These are phyloP conservation scores for Rosa persica DNA, from an alignment of 306 rosid species.

Conservation along the genomic window DNA sequence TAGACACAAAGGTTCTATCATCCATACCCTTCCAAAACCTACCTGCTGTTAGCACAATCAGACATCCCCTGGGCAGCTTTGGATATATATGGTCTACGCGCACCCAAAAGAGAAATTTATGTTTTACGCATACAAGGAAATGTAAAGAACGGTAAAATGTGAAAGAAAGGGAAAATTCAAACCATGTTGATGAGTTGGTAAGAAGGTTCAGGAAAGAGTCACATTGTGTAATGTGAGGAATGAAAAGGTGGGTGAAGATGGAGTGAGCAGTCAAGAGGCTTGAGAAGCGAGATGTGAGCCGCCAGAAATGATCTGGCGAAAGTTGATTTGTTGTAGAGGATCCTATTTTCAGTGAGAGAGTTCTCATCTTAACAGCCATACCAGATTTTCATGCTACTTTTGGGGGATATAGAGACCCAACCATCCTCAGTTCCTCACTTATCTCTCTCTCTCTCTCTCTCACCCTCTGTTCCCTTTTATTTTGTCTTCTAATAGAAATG, in stretches of 20 bases:
- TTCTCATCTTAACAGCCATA: slow-evolving; percentile 32
- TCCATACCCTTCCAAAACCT: slow-evolving; percentile 14
- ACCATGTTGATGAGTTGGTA: neutral
- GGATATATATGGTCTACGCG: neutral
- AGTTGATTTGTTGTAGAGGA: slow-evolving; percentile 25
- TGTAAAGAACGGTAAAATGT: neutral
- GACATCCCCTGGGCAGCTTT: neutral
- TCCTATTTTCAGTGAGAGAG: slow-evolving; percentile 31
- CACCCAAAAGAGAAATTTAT: neutral
- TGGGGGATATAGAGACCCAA: slow-evolving; percentile 28
- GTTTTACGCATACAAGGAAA: no score
- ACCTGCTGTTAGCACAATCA: neutral
- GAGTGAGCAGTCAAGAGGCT: neutral
- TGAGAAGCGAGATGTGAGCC: slow-evolving; percentile 37
- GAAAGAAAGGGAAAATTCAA: neutral
- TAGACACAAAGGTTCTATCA: slow-evolving; percentile 30
- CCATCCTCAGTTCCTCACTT: neutral
- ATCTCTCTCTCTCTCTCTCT: neutral
- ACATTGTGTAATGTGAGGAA: neutral
- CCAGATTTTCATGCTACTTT: slow-evolving; percentile 38
- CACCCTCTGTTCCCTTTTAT: neutral
- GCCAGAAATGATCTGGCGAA: slow-evolving; percentile 32
- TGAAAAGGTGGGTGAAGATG: neutral
- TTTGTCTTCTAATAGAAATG: neutral
- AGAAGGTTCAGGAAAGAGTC: neutral